Base-by-base conservation (phyloP, 83 land plant species). In the Thuja plicata region DNA sequence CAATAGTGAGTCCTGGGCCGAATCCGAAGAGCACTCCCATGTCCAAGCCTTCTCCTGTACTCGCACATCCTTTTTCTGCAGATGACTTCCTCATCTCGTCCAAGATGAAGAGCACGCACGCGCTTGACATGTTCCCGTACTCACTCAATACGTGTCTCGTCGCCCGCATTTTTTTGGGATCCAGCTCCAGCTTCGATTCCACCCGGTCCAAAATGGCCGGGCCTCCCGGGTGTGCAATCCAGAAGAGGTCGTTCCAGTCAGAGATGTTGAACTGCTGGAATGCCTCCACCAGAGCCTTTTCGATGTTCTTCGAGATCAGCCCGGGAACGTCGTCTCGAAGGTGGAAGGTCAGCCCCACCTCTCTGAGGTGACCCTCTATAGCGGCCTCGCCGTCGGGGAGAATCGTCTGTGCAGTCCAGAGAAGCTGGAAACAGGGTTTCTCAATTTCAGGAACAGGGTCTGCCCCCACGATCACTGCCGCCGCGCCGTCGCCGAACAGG, bases 401-500 rank as follows among this genome's bases (percentile, higher is more conserved):
- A 19, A 89, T 54, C n/a, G 70, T 35, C 79, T 92, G 88, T 0
- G 66, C 84, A 27, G 91, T 88, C 86, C 91, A 87, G 81, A 89
- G 66, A 10, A 92, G 84, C 50, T 77, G 54, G 88, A 89, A 90
- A 32, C 86, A 60, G 4, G 94, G 94, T 40, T 89, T 81, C 66
- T 91, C 94, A 0, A 73, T 40, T 8, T 87, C 10, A 0, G 35
- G 60, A 34, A 90, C 87, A 16, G 92, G 94, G 45, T 94, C 94
- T 0, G 95, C 91, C 0, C 93, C 94, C 3, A 94, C 62, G 41
- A 94, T 89, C 15, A 94, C 10, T 0, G 95, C 93, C 8, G 91
- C 93, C 1, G 95, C 93, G 37, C 94, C 95, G 27, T 94, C 95
- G 1, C 94, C 95, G 83, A 94, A 94, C n/a, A 94, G 89, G 5